These are phyloP conservation scores for Cenchrus purpureus DNA, from an alignment of 176 grass and related monocot genomes.

Conservation along the genomic window DNA sequence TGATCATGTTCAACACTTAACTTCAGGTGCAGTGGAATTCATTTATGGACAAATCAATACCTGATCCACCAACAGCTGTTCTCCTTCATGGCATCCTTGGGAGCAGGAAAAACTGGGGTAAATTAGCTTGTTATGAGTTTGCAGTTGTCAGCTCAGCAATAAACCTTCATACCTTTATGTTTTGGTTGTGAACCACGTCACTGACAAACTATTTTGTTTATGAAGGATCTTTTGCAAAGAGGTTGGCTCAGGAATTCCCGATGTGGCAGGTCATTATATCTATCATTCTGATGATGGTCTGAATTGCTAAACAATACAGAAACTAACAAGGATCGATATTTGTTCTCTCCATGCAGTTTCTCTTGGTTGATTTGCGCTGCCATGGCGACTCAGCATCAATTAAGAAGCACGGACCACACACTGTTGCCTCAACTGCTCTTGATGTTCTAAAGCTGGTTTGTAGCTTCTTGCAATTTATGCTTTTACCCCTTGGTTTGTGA, in stretches of 20 bases:
- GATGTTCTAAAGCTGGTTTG: constrained; percentile 95
- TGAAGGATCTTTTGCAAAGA: constrained; percentile 86
- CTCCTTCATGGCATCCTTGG: constrained; percentile 97
- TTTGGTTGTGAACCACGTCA: constrained; percentile 5
- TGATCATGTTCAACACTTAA: constrained; percentile 13
- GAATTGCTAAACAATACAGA: constrained; percentile 10
- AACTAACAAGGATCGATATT: constrained; percentile 1
- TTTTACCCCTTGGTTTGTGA: constrained; percentile 23
- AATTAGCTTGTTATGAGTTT: constrained; percentile 2
- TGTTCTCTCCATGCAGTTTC: constrained; percentile 69
- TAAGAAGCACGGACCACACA: constrained; percentile 83
- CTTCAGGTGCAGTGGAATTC: constrained; percentile 91
- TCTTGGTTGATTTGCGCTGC: constrained; percentile 98
- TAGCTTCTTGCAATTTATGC: constrained; percentile 33
- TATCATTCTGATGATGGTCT: constrained; percentile 29
- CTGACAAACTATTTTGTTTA: constrained; percentile 33
- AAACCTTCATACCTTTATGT: background rate
- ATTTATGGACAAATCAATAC: constrained; percentile 94
- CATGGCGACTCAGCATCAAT: constrained; percentile 85
- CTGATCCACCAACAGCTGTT: constrained; percentile 97
- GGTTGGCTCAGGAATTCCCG: constrained; percentile 96
- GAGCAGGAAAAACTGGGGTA: constrained; percentile 97
- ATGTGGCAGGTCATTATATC: constrained; percentile 84
- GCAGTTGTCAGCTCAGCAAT: too few species aligned
- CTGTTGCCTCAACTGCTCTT: constrained; percentile 82